Base-by-base conservation (phyloP, 2,329 filamentous ascomycete species). In the Parasarocladium wereldwijsianum region DNA sequence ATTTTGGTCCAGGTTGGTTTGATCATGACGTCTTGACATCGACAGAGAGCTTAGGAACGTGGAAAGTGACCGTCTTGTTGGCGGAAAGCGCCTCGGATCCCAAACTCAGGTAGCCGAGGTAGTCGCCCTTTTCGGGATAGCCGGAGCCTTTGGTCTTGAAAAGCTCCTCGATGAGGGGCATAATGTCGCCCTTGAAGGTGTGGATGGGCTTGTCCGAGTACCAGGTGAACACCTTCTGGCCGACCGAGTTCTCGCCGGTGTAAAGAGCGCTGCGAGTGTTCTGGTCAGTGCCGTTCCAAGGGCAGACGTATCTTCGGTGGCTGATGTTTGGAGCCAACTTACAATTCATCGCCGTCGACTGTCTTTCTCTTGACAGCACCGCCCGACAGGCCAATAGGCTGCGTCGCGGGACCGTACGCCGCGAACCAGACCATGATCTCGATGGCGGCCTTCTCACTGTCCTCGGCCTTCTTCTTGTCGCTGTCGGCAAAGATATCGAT, bases 401-500 rank as follows among this genome's bases (percentile, higher is more conserved):
- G 55, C 1, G 64, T 57, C 2, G 57, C 47, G 3, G 45, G 11
- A 3, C 65, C 66, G 26, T 60, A 59, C 4, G 50, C 47, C 3
- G 55, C 64, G 36, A 71, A 58, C 64, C 63, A 70, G 20, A 71
- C 55, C 64, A 70, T 70, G 47, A 71, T 52, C 50, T 71, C 67
- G 47, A 58, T 63, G 8, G 41, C 39, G 3, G 67, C 59, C 4
- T 51, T 49, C 1, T 43, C 43, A 24, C 54, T 60, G 43, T 60
- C 44, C 24, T 44, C 34, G 0, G 67, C 49, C 1, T 44, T 54
- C 1, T 37, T 40, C 32, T 54, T 43, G 42, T 66, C 54, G 16
- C 40, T 43, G 37, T 69, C 66, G 32, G 70, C 46, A 46, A 70
- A 72, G 57, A 71, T 66, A 50, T 72, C 67, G 36, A 72, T 51